A percentile compares a stretch with the other conserved stretches of the same genome.
These are phyloP conservation scores for Blastobotrys elegans DNA, from an alignment of 1,139 yeast genomes.

Conservation along the genomic window DNA sequence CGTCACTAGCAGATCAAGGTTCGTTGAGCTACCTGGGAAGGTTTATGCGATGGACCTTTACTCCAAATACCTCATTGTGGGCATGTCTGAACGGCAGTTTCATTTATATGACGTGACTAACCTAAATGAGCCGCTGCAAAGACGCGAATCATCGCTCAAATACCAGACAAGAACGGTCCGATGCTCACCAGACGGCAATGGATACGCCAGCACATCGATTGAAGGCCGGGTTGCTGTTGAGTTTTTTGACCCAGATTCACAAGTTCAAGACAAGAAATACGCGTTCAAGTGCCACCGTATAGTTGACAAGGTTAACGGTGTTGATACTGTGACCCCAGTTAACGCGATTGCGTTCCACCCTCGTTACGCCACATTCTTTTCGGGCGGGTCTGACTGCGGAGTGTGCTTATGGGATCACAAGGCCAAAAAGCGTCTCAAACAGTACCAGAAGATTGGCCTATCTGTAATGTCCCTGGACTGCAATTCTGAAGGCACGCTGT, in stretches of 20 bases:
- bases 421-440: conserved; percentile 55
- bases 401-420: conserved; percentile 75
- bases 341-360: conserved; percentile 59
- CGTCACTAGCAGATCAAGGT: conserved; percentile 20
- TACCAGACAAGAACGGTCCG: conserved; percentile 62
- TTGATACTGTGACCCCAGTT: conserved; percentile 71
- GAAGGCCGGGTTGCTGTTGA: conserved; percentile 89
- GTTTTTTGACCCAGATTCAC: conserved; percentile 51
- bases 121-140: conserved; percentile 42
- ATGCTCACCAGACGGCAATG: conserved; percentile 54
- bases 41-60: conserved; percentile 62
- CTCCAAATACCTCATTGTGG: conserved; percentile 46
- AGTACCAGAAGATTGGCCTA: conserved; percentile 48
- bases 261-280: conserved; percentile 48
- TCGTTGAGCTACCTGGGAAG: conserved; percentile 43
- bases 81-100: conserved; percentile 49
- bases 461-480: conserved; percentile 48
- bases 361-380: conserved; percentile 47
- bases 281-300: conserved; percentile 83
- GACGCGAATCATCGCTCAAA: conserved; percentile 66
- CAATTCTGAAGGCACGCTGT: conserved; percentile 27
- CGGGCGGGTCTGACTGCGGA: conserved; percentile 76
- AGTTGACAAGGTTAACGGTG: conserved; percentile 40
- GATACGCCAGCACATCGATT: conserved; percentile 74
- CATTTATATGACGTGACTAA: conserved; percentile 56